A percentile compares a stretch with the other conserved stretches of the same genome.
phyloP scores from a whole-genome alignment of 345 rosid species.

The Odontarrhena argentea region DNA sequence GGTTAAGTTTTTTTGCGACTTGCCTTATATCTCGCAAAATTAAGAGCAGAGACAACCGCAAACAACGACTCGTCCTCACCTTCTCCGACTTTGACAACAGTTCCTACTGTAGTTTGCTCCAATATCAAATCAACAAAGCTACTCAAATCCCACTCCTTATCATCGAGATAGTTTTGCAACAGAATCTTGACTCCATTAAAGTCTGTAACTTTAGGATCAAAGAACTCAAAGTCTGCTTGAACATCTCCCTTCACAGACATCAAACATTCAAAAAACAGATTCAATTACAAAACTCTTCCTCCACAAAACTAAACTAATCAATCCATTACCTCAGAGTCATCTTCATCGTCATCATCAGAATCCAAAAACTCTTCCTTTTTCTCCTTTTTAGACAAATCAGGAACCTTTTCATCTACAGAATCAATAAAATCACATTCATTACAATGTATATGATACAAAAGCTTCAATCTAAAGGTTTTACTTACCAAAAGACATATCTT shows the following conservation, averaged over 20 bases:
- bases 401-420: conserved; percentile 32
- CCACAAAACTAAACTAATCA: conserved; percentile 1
- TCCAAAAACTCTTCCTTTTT: conserved; percentile 36
- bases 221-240: conserved; percentile 90
- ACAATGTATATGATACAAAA: conserved; percentile 37
- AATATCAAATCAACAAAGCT: conserved; percentile 82
- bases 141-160: conserved; percentile 82
- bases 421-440: conserved; percentile 18
- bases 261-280: not conserved
- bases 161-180: conserved; percentile 68
- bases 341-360: conserved; percentile 69
- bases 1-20: not conserved
- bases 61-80: conserved; percentile 70
- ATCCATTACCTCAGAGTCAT: conserved; percentile 49
- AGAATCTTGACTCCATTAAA: conserved; percentile 80
- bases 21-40: conserved; percentile 81
- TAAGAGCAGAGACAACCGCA: conserved; percentile 65
- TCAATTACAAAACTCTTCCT: not conserved
- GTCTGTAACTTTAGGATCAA: conserved; percentile 81
- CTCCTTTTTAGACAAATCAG: conserved; percentile 26
- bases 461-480: not conserved
- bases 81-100: conserved; percentile 82
- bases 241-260: conserved; percentile 57
- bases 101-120: conserved; percentile 87
- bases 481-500: conserved; percentile 42